These are phyloP conservation scores for Venturiaceae sp. DNA, from an alignment of 2,329 filamentous ascomycete species.

Conservation along the genomic window DNA sequence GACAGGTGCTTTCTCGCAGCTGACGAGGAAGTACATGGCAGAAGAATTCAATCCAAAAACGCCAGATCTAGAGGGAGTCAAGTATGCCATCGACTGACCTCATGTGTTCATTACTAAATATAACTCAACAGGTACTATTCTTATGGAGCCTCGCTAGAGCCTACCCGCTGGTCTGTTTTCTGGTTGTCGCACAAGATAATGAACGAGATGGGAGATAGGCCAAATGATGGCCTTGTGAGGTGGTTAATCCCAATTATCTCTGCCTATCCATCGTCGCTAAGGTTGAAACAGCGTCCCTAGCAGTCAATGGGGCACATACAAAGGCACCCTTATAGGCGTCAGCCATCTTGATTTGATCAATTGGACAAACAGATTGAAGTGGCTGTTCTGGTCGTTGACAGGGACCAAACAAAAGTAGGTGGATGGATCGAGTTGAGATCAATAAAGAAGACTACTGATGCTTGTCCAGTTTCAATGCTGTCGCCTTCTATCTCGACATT, in stretches of 20 bases:
- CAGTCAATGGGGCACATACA: conserved; percentile 52
- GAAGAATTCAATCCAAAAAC: conserved; percentile 50
- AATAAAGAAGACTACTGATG: conserved; percentile 10
- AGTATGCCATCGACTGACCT: conserved; percentile 20
- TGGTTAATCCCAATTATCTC: conserved; percentile 10
- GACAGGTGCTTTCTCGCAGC: conserved; percentile 51
- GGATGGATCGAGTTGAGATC: neutral
- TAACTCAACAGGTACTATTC: conserved; percentile 42
- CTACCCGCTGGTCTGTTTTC: conserved; percentile 47
- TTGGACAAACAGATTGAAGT: conserved; percentile 54
- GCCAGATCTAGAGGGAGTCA: conserved; percentile 43
- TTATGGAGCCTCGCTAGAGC: conserved; percentile 51
- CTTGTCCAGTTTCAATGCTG: conserved; percentile 50
- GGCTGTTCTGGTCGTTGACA: conserved; percentile 46
- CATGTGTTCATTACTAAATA: conserved; percentile 19
- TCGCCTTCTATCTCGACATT: conserved; percentile 55
- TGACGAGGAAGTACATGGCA: conserved; percentile 49
- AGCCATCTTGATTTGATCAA: conserved; percentile 58
- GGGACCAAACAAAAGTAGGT: conserved; percentile 45
- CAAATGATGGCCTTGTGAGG: conserved; percentile 56
- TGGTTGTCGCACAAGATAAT: conserved; percentile 47
- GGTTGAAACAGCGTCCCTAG: conserved; percentile 38
- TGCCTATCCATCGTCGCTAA: neutral
- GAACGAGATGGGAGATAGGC: conserved; percentile 41
- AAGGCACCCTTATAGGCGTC: conserved; percentile 53